A percentile compares a stretch with the other conserved stretches of the same genome.
These are phyloP conservation scores for Ambrosiella beaveri DNA, from an alignment of 2,329 filamentous ascomycete species.

Conservation along the genomic window DNA sequence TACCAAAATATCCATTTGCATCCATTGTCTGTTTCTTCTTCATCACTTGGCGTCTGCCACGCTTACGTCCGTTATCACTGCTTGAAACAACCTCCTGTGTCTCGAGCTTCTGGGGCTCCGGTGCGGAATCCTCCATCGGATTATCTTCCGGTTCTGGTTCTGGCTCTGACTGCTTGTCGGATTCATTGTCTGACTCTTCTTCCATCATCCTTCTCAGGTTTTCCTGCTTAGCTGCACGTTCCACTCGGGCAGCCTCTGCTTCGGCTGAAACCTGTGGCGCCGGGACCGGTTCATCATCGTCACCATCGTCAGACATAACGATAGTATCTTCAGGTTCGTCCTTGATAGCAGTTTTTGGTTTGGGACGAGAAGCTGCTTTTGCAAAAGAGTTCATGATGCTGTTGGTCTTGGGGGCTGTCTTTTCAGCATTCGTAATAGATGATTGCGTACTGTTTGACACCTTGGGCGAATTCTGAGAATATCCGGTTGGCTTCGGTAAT, in stretches of 20 bases:
- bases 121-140: constrained; percentile 23
- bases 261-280: constrained; percentile 13
- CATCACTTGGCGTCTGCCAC: constrained; percentile 64
- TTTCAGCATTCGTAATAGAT: constrained; percentile 14
- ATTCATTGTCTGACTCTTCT: constrained; percentile 25
- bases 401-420: constrained; percentile 21
- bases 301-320: constrained; percentile 20
- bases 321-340: neutral
- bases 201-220: constrained; percentile 32
- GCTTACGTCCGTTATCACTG: constrained; percentile 41
- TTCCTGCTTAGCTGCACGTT: constrained; percentile 21
- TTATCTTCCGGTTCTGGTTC: constrained; percentile 23
- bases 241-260: constrained; percentile 17
- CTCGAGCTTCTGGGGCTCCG: constrained; percentile 23
- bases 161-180: neutral
- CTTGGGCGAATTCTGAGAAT: neutral
- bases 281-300: constrained; percentile 21
- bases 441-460: neutral
- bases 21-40: constrained; percentile 79
- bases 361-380: constrained; percentile 31
- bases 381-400: constrained; percentile 69
- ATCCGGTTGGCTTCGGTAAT: neutral
- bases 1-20: constrained; percentile 77
- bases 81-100: constrained; percentile 36
- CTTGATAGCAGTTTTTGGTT: constrained; percentile 29